Evolutionary conservation across 163 green algal genomes (phyloP), one percentile per base, ranked within the genome.

Genomic region (Prototheca stagnorum): DNA sequence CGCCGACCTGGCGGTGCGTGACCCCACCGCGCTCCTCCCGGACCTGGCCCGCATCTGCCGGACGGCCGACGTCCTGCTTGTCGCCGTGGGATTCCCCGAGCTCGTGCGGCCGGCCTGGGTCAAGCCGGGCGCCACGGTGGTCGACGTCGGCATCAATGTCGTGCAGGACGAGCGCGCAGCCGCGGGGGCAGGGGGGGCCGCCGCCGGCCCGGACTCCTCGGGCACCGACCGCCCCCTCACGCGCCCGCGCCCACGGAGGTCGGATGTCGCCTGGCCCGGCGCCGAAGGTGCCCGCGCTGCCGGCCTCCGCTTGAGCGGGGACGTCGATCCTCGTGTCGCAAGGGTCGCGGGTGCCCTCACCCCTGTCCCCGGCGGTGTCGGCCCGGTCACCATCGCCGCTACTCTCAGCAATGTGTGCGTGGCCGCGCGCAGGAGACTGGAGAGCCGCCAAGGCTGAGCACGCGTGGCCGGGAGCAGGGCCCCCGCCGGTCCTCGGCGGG

Each of bases 331-430:
- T 39, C 49, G 66, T 11, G 51, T 54, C 17, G 59, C 60, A 1
- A 33, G 21, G 24, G 60, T 79, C 35, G 78, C 78, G n/a, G 59
- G 61, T 2, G 57, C 59, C 15, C 69, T 92, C 4, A 84, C 81
- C 0, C 81, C 82, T 15, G 87, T 97, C 17, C 88, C 88, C 2
- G 88, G 88, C 22, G 87, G 87, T 11, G 79, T 97, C 20, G 87
- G 87, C 1, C 88, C 87, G 16, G 95, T 97, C 88, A 97, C 87
- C n/a, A 93, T 97, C 55, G 86, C 87, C 4, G 86, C 92, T 54
- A 68, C 96, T 34, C 58, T 96, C 24, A 49, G 78, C 25, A 95
- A 95, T 67, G 92, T 79, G 28, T 3, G 22, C 1, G 6, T 44
- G 58, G 1, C 44, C 44, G n/a, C n/a, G n/a, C n/a, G n/a, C n/a